phyloP scores from a whole-genome alignment of 345 rosid species.

The Lepidium aucheri region DNA sequence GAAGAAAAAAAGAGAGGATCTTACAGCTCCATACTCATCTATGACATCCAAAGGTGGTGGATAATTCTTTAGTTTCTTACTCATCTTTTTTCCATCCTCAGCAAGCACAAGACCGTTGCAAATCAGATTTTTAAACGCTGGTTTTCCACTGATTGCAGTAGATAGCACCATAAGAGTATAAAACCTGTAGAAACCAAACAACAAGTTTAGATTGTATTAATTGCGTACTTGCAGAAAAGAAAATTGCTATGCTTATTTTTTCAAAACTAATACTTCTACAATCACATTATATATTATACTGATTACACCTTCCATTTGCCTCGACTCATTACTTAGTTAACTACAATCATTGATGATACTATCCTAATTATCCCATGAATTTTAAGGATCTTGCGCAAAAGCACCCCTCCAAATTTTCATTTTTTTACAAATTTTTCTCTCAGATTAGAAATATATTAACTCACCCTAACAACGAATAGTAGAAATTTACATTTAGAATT shows the following conservation, averaged over 20 bases:
- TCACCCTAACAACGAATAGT: no score
- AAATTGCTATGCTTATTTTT: not conserved
- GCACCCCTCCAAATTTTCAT: no score
- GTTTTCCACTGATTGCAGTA: constrained; percentile 90
- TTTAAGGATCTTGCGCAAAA: no score
- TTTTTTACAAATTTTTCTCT: no score
- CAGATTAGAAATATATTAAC: no score
- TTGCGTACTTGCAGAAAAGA: not conserved
- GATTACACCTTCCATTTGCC: not conserved
- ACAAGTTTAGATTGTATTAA: not conserved
- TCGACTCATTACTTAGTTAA: not conserved
- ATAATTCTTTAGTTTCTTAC: constrained; percentile 79
- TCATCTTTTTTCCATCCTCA: constrained; percentile 98
- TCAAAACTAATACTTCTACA: not conserved
- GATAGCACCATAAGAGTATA: constrained; percentile 99
- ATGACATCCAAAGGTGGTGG: constrained; percentile 91
- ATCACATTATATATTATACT: not conserved
- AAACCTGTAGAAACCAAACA: constrained; percentile 46
- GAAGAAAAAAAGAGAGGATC: constrained; percentile 12
- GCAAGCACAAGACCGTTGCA: constrained; percentile 99
- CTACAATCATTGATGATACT: not conserved
- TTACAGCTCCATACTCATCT: constrained; percentile 92
- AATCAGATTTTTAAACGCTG: constrained; percentile 86
- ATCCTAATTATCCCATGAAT: not conserved
- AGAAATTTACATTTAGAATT: no score